Evolutionary conservation across 495 filamentous ascomycete species (phyloP), one percentile per base, ranked within the genome.

Genomic region (Penicillium roqueforti): DNA sequence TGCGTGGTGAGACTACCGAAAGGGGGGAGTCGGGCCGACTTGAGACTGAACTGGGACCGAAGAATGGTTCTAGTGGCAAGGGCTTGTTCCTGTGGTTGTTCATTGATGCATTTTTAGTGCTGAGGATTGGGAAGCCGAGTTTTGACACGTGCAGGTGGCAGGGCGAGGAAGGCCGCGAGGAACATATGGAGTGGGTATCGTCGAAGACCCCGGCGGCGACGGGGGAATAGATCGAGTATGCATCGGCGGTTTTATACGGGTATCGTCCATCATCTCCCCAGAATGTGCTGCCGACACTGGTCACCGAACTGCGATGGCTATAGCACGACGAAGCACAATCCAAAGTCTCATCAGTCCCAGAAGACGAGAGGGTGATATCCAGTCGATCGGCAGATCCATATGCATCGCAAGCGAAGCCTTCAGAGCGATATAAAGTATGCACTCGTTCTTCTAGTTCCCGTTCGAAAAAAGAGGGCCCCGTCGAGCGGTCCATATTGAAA

Each of bases 201-300:
- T 77, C 76, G 46, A 80, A 77, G 6, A 77, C 74, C 10, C 76
- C 74, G 1, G 72, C 73, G 1, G 60, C 55, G 3, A 58, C 57
- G 1, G 76, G 75, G 1, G 68, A 74, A 6, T 59, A 45, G 43
- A 77, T 68, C 9, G 71, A 73, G 48, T 73, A 69, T 14, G 56
- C 51, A 63, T 65, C 68, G 28, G 60, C 55, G 6, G 63, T 57
- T 13, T 56, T 65, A n/a, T 57, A 47, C 1, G 37, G 41, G 10
- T 47, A 37, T 16, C 49, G 32, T 25, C 16, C 34, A 39, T 50
- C 16, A 11, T 58, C 51, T 19, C 37, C 50, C 7, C 43, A 38
- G 18, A 50, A 47, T 7, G 60, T 62, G 2, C 59, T 63, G 2
- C 26, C 59, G 8, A 68, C 22, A 42, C 67, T 75, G 23, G 63